A percentile compares a stretch with the other conserved stretches of the same genome.
Evolutionary conservation across 1,284 basidiomycete genomes (phyloP).

Genomic region (Leccinum ponderosum): DNA sequence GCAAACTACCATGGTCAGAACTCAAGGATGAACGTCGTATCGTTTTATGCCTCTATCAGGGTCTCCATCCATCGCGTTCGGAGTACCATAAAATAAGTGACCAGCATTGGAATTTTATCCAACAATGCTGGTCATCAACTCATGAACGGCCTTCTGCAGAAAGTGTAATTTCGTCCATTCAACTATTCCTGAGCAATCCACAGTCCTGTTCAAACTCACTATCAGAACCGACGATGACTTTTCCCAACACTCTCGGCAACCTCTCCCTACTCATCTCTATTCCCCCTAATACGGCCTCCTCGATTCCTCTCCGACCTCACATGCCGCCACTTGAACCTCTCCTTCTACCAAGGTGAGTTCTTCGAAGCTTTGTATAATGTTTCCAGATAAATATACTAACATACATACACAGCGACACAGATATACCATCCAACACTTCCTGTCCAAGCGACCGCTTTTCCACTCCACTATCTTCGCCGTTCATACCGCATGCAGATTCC

Average conservation of each 20-base stretch:
- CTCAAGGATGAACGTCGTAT: background rate
- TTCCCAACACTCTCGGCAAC: slow-evolving; percentile 38
- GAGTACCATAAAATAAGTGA: background rate
- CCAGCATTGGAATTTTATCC: background rate
- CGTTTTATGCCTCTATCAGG: background rate
- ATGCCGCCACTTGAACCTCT: background rate
- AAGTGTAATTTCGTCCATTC: background rate
- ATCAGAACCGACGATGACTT: too few relatives aligned
- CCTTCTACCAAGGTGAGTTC: background rate
- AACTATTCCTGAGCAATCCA: background rate
- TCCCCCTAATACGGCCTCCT: too few relatives aligned
- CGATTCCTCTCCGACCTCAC: too few relatives aligned
- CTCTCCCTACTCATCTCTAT: too few relatives aligned
- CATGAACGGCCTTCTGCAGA: background rate
- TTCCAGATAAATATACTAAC: too few relatives aligned
- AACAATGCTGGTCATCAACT: background rate
- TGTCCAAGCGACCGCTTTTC: too few relatives aligned
- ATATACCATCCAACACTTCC: too few relatives aligned
- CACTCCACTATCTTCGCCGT: too few relatives aligned
- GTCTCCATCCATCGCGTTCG: background rate
- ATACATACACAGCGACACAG: too few relatives aligned
- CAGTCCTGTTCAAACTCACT: background rate
- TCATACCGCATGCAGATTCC: too few relatives aligned
- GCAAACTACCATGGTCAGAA: background rate
- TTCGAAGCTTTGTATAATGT: background rate